Evolutionary conservation across 305 asterid species (phyloP).

Genomic region (Solanum hybrid): DNA sequence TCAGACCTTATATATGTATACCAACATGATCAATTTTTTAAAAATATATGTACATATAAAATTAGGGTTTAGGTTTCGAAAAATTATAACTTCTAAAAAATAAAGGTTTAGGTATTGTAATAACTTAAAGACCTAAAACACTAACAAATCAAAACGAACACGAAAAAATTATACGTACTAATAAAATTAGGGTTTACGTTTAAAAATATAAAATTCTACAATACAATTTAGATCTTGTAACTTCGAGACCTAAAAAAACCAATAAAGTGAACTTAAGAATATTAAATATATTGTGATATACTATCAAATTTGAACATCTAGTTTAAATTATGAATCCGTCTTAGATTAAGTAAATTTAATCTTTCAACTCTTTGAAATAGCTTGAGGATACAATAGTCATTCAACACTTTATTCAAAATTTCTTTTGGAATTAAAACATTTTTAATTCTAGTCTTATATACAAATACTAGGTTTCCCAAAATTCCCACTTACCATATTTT

Average conservation of each 20-base stretch:
- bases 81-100: not conserved
- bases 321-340: not conserved
- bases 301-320: no score
- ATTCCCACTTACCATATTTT: not conserved
- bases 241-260: not conserved
- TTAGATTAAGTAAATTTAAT: no score
- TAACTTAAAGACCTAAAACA: not conserved
- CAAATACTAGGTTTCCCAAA: not conserved
- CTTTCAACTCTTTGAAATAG: not conserved
- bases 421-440: not conserved
- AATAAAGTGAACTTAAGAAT: not conserved
- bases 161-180: not conserved
- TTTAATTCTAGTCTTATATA: no score
- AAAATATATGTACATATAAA: not conserved
- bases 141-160: no score
- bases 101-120: not conserved
- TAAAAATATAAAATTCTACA: no score
- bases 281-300: no score
- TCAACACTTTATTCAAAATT: not conserved
- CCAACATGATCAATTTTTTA: not conserved
- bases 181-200: not conserved
- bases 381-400: not conserved
- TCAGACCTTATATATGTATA: not conserved
- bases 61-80: not conserved
- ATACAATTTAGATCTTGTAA: not conserved